Base-by-base conservation (phyloP, 2,329 filamentous ascomycete genomes). In the Sclerotinia borealis region DNA sequence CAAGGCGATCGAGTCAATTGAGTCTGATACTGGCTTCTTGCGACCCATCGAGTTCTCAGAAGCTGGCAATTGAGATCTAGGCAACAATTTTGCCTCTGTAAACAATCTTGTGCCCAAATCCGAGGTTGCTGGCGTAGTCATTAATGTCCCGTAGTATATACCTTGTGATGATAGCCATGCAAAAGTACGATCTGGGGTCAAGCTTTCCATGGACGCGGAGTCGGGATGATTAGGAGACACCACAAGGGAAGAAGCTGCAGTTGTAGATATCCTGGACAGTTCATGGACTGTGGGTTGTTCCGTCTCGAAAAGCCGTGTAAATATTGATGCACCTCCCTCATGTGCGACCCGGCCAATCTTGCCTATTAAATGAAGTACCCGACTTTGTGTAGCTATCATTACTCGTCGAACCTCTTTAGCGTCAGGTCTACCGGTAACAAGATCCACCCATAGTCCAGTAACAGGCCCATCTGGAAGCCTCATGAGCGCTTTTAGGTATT, bases 111-210 rank as follows among this genome's bases (percentile, higher is more conserved):
- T 84, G 34, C 91, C 90, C 19, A 96, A 80, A 25, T 89, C 85
- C 17, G 83, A 78, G 4, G 84, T 83, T 27, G 83, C 77, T 1
- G 87, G 82, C 1, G 81, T 78, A 8, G 85, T 84, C 34, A 88
- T 80, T 11, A 99, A 81, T 67, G 85, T 88, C n/a, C 95, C 95
- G 72, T 96, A 90, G 66, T 91, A 91, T 4, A 98, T 85, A 9
- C 95, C 93, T 68, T 96, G 89, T 0, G 89, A 87, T 11, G 88
- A 92, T 4, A 98, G 82, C 95, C 95, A 99, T 0, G 92, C 95
- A 77, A 92, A 99, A 41, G 87, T 85, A 60, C 90, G 81, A 74
- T 95, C 91, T 0, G 81, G 78, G 13, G 81, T 77, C 6, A 81
- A 77, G 56, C 87, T 84, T 48, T 88, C 84, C 43, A 81, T 77